Base-by-base conservation (phyloP, 345 rosid genomes). In the Adansonia digitata region DNA sequence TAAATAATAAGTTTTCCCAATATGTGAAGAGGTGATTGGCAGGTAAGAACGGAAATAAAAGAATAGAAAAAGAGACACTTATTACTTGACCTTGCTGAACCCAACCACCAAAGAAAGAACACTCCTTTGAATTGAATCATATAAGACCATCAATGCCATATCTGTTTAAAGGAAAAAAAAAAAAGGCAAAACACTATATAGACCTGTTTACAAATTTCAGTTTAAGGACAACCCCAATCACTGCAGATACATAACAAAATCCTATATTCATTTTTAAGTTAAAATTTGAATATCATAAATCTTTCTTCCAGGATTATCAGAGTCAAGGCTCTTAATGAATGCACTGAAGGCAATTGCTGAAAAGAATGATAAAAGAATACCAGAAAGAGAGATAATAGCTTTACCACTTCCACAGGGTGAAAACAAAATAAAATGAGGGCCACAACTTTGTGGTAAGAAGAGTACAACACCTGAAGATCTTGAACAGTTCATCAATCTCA, bases 401-500 rank as follows among this genome's bases (percentile, higher is more conserved):
- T 59, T 31, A 42, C 51, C 45, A 53, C 64, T 75, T 75, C 27
- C 43, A 34, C 62, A 12, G 18, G 40, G 13, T 26, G 27, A 17
- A 43, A 53, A 24, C 24, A 49, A 74, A 64, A 65, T 53, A 34
- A 65, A 66, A 52, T 39, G 60, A 66, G 27, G 14, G 39, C 42
- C 40, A 53, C 8, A 40, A 75, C 43, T 39, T 59, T 49, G 74
- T 7, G 4, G 71, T 18, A 69, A 17, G 72, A 24, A 57, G 64
- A 57, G 35, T 13, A 80, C 65, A 42, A 76, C 65, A 95, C 99
- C 98, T 95, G 92, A 95, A 95, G 77, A 95, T 95, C 84, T 90
- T 93, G 85, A 91, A 95, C 66, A 95, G 82, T 71, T 95, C 97
- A 79, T 95, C 99, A 74, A 95, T 93, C 86, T 95, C 99, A 2